Base-by-base conservation (phyloP, 192 early-diverging fungal genomes). In the Gamsiella multidivaricata region DNA sequence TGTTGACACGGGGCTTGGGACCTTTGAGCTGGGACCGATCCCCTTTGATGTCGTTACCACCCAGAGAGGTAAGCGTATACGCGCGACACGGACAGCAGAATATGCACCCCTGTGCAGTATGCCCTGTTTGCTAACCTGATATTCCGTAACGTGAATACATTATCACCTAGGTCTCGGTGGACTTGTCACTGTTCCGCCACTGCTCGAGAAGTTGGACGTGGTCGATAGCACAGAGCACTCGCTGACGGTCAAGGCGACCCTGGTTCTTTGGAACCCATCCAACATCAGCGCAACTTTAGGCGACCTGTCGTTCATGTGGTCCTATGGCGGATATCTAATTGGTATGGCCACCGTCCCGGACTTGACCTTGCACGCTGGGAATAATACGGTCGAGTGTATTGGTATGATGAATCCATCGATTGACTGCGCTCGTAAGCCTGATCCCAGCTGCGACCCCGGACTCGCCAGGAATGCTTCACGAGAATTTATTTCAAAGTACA, bases 401-500 rank as follows among this genome's bases (percentile, higher is more conserved):
- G 74, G 74, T 8, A 78, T 78, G 60, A 69, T 78, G 74, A 53
- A 78, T 25, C 66, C 74, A 5, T 41, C 59, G 3, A 33, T 69
- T 6, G 59, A 78, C 52, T 78, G 74, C 26, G 22, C 25, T 8
- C 74, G 51, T 26, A 62, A 68, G 11, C 45, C 29, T 7, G 46
- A 64, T 45, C 65, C 59, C 10, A 28, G 8, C 25, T 78, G 74
- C 37, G 52, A 78, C 17, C 59, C 53, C 1, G 66, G 58, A 12
- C 26, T 51, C 9, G 74, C 65, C 31, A 57, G 18, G 26, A 63
- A 53, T 37, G 74, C 74, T 0, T 67, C 74, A 0, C 65, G 74
- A 8, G 74, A 68, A 37, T 78, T 78, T 25, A 78, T 78, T 14
- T 78, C 74, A 18, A 62, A 58, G 25, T 78, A 78, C 34, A 78